Conservation (phyloP, 2,329 filamentous ascomycete species). For the Diaporthe citrichinensis region DNA sequence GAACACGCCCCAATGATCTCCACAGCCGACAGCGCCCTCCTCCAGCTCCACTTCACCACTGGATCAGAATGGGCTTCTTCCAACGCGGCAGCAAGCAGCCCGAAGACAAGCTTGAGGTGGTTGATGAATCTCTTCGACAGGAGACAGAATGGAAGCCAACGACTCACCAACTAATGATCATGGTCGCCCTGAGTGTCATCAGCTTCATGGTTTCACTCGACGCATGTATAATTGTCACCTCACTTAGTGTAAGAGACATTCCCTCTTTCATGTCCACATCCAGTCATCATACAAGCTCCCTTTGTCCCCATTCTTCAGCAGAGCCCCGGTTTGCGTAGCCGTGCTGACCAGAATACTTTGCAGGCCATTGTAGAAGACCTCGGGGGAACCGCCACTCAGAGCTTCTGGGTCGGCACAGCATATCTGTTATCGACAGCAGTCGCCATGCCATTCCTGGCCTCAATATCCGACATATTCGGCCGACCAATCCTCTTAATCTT, state of each 20-base stretch:
- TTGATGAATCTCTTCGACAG: constrained; percentile 42
- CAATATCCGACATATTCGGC: constrained; percentile 54
- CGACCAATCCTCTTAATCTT: constrained; percentile 52
- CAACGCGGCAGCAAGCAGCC: constrained; percentile 32
- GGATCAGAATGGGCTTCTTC: constrained; percentile 41
- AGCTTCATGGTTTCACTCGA: constrained; percentile 45
- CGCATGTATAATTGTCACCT: constrained; percentile 44
- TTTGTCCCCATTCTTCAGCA: not conserved
- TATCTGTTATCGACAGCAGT: constrained; percentile 48
- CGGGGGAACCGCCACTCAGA: constrained; percentile 46
- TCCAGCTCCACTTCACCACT: constrained; percentile 39
- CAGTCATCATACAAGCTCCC: too few species aligned
- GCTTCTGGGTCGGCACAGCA: constrained; percentile 49
- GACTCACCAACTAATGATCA: constrained; percentile 44
- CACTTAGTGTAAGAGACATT: constrained; percentile 40
- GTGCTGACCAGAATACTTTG: not conserved
- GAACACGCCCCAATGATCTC: constrained; percentile 38
- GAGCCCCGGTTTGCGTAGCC: not conserved
- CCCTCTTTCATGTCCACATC: not conserved
- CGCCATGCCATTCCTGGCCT: constrained; percentile 49
- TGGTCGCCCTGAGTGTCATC: constrained; percentile 43
- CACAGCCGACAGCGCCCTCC: constrained; percentile 37
- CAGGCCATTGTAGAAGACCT: constrained; percentile 48
- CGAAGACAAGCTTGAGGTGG: constrained; percentile 33
- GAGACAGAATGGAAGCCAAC: constrained; percentile 42